Evolutionary conservation across 2,329 filamentous ascomycete species (phyloP), one percentile per base, ranked within the genome.

Genomic region (Neoarthrinium moseri): DNA sequence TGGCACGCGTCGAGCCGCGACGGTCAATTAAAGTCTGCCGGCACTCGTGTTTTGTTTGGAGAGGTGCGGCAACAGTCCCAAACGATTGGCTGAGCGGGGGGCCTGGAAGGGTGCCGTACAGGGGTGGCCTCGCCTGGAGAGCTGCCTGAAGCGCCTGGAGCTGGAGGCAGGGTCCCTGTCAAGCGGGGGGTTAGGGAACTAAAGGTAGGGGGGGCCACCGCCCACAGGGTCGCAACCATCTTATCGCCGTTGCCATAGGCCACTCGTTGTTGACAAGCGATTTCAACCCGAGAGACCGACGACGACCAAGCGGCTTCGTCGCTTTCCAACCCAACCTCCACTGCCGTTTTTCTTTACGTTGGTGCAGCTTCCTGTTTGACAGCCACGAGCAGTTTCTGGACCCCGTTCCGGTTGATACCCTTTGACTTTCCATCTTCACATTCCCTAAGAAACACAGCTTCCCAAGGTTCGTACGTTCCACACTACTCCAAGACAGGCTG

Each of bases 171-270:
- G 35, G 32, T 35, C 17, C 10, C 32, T 17, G n/a, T n/a, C n/a
- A n/a, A n/a, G n/a, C n/a, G n/a, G n/a, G n/a, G n/a, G n/a, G n/a
- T n/a, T n/a, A n/a, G n/a, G n/a, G n/a, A n/a, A n/a, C n/a, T n/a
- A n/a, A n/a, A n/a, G n/a, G n/a, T n/a, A n/a, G n/a, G n/a, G n/a
- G n/a, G n/a, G n/a, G n/a, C 33, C 22, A 13, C 33, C 33, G 20
- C 24, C 30, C 30, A 40, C 23, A 22, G 43, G 33, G 15, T 24
- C 34, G 22, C 24, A 29, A 40, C n/a, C 24, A 43, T 47, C 49
- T 44, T 45, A 51, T 54, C 45, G 51, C 48, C 56, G 59, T 62
- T 62, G 59, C 59, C 56, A 56, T 59, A 55, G 58, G 48, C 50
- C 50, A 27, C 47, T 44, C 41, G 43, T 60, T 62, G 58, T 61